phyloP scores from a whole-genome alignment of 495 filamentous ascomycete genomes.

The Physcia stellaris region DNA sequence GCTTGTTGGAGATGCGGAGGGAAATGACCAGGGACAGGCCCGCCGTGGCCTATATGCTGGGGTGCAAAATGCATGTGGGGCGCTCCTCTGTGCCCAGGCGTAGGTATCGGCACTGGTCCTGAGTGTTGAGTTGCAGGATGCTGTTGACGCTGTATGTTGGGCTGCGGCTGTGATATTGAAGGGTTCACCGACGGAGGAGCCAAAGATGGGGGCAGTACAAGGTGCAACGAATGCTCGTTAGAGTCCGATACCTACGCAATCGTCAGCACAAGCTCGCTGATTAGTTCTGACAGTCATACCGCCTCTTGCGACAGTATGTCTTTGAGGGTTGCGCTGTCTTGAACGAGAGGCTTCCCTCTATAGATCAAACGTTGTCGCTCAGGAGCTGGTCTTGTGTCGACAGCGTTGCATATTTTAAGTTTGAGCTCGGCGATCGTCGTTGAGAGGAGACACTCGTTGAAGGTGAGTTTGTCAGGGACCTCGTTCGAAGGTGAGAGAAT shows the following conservation, averaged over 20 bases:
- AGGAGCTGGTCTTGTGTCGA: conserved; percentile 39
- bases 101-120: too few relatives aligned
- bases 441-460: conserved; percentile 36
- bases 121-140: too few relatives aligned
- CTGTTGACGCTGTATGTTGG: too few relatives aligned
- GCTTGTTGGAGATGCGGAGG: conserved; percentile 12
- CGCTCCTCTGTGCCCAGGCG: too few relatives aligned
- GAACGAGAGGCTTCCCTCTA: conserved; percentile 42
- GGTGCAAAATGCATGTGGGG: too few relatives aligned
- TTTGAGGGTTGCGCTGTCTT: conserved; percentile 38
- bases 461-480: conserved; percentile 37
- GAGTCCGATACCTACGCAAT: too few relatives aligned
- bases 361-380: conserved; percentile 51
- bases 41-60: too few relatives aligned
- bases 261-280: too few relatives aligned
- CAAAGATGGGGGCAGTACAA: conserved; percentile 38
- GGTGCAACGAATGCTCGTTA: conserved; percentile 42
- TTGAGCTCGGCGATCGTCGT: conserved; percentile 50
- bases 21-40: conserved; percentile 5
- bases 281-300: too few relatives aligned
- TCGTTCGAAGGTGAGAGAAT: conserved; percentile 51
- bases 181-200: conserved; percentile 2
- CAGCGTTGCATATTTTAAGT: conserved; percentile 37
- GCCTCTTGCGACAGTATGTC: conserved; percentile 41
- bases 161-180: neutral